phyloP scores from a whole-genome alignment of 1,139 yeast genomes.

The Saccharomyces pastorianus region DNA sequence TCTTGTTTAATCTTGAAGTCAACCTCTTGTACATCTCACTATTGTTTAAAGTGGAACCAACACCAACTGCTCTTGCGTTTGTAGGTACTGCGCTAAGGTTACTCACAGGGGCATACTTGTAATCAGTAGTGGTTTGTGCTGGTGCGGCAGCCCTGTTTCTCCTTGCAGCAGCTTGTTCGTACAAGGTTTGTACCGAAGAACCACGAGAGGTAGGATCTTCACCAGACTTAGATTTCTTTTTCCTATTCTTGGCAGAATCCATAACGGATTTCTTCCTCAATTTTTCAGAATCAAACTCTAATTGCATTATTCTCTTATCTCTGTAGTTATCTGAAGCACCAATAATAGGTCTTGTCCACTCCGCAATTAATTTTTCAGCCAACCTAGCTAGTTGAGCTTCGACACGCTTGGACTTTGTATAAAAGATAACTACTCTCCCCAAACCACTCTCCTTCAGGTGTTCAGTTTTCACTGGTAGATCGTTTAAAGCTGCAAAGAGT shows the following conservation, averaged over 20 bases:
- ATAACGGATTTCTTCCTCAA: conserved; percentile 38
- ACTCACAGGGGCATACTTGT: conserved; percentile 83
- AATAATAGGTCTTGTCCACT: conserved; percentile 97
- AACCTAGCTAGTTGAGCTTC: conserved; percentile 78
- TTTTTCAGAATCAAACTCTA: conserved; percentile 59
- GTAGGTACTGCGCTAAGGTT: conserved; percentile 36
- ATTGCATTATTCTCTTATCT: conserved; percentile 69
- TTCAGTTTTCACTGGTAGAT: conserved; percentile 87
- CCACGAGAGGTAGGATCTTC: conserved; percentile 34
- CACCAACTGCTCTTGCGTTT: conserved; percentile 37
- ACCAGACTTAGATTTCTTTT: conserved; percentile 21
- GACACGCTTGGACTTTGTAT: conserved; percentile 84
- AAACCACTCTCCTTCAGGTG: conserved; percentile 91
- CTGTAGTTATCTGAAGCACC: conserved; percentile 92
- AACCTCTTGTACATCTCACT: conserved; percentile 77
- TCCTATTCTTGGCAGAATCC: conserved; percentile 28
- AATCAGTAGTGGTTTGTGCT: conserved; percentile 77
- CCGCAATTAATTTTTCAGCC: conserved; percentile 86
- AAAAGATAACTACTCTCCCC: conserved; percentile 89
- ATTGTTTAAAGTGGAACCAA: conserved; percentile 43
- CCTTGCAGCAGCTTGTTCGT: conserved; percentile 88
- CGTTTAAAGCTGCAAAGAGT: conserved; percentile 61
- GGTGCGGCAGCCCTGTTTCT: conserved; percentile 94
- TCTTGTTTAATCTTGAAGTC: conserved; percentile 31
- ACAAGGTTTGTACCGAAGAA: conserved; percentile 36